Conservation (phyloP, 495 filamentous ascomycete species). For the Podospora pseudopauciseta region DNA sequence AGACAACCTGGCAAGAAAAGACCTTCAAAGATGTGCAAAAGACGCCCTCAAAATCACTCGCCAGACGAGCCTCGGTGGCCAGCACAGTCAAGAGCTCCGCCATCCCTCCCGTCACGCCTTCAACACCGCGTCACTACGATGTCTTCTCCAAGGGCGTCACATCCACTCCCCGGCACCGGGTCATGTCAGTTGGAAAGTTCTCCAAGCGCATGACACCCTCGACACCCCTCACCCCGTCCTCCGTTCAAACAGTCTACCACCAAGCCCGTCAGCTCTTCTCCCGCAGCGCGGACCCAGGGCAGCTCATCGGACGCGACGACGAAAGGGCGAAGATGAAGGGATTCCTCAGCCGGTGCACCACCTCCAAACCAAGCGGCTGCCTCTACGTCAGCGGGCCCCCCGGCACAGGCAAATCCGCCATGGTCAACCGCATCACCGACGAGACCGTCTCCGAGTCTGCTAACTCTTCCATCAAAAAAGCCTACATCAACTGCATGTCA, state of each 20-base stretch:
- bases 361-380: slow-evolving; percentile 66
- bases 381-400: slow-evolving; percentile 94
- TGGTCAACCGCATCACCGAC: slow-evolving; percentile 74
- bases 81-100: slow-evolving; percentile 21
- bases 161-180: slow-evolving; percentile 46
- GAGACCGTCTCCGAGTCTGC: slow-evolving; percentile 47
- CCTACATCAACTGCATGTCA: slow-evolving; percentile 94
- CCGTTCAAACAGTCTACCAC: slow-evolving; percentile 72
- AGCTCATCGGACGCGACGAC: slow-evolving; percentile 75
- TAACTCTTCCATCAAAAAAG: slow-evolving; percentile 51
- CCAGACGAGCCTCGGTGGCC: slow-evolving; percentile 16
- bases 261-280: slow-evolving; percentile 84
- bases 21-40: slow-evolving; percentile 20
- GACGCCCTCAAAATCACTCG: slow-evolving; percentile 30
- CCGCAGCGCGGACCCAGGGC: slow-evolving; percentile 67
- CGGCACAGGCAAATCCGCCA: slow-evolving; percentile 93
- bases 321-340: slow-evolving; percentile 66
- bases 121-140: slow-evolving; percentile 57
- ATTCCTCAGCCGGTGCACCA: slow-evolving; percentile 66
- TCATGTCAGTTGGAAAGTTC: slow-evolving; percentile 49
- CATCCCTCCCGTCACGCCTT: slow-evolving; percentile 57
- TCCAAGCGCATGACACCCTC: slow-evolving; percentile 53
- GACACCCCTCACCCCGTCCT: slow-evolving; percentile 61
- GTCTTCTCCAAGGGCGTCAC: slow-evolving; percentile 42
- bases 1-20: slow-evolving; percentile 8